Conservation (phyloP, 169 alveolate genomes). For the Amoebophrya sp. region DNA sequence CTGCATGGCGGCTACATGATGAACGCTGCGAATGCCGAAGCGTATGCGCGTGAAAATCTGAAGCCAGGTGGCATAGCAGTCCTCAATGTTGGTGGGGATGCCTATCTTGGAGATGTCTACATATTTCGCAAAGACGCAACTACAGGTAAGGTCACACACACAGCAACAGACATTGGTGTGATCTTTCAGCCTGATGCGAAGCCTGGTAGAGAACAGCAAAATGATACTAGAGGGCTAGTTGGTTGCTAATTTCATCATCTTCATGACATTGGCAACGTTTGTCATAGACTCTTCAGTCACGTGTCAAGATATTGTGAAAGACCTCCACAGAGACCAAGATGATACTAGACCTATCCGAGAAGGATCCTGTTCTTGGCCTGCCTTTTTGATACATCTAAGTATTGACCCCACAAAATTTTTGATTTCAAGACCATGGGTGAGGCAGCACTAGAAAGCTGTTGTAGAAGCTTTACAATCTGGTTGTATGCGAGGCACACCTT, state of each 20-base stretch:
- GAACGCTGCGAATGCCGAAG: neutral
- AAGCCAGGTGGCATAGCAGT: neutral
- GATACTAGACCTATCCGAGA: too few species aligned
- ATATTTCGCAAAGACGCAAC: neutral
- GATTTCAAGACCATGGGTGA: too few species aligned
- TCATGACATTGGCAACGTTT: too few species aligned
- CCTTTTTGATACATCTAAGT: too few species aligned
- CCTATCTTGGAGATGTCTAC: neutral
- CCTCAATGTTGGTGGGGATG: neutral
- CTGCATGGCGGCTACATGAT: conserved; percentile 2
- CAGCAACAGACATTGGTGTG: neutral
- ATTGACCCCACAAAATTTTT: too few species aligned
- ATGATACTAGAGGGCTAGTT: neutral
- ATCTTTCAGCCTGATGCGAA: neutral
- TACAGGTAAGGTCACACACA: neutral
- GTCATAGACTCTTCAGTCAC: too few species aligned
- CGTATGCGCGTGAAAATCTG: neutral
- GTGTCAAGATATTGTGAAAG: too few species aligned
- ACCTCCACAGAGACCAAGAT: too few species aligned
- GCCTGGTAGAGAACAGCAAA: neutral
- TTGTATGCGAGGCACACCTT: too few species aligned
- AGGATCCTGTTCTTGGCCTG: too few species aligned
- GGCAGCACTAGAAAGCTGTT: too few species aligned
- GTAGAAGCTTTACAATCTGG: too few species aligned
- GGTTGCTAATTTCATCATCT: neutral